A percentile compares a stretch with the other conserved stretches of the same genome.
These are phyloP conservation scores for Chaetomium sp. DNA, from an alignment of 2,329 filamentous ascomycete species.

Conservation along the genomic window DNA sequence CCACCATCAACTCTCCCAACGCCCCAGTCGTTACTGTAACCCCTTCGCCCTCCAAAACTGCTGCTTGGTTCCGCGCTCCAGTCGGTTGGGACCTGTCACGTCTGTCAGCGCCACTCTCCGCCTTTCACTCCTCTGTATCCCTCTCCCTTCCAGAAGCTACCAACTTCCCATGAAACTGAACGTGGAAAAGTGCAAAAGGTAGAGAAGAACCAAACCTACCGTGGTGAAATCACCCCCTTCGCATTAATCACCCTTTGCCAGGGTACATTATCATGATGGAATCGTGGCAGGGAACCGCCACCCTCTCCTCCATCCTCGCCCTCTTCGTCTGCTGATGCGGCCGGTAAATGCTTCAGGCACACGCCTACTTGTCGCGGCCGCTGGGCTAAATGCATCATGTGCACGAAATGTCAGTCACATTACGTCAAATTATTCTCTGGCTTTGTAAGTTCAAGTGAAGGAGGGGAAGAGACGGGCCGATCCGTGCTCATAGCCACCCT, in stretches of 20 bases:
- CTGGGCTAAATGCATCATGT: slow-evolving; percentile 45
- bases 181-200: neutral
- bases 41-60: slow-evolving; percentile 44
- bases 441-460: neutral
- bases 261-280: slow-evolving; percentile 73
- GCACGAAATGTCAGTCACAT: no score
- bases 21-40: slow-evolving; percentile 43
- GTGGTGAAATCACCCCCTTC: slow-evolving; percentile 77
- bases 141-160: no score
- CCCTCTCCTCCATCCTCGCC: no score
- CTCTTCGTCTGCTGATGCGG: slow-evolving; percentile 32
- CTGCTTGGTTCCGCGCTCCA: slow-evolving; percentile 44
- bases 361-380: slow-evolving; percentile 79
- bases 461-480: neutral
- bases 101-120: neutral
- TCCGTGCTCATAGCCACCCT: no score
- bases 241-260: slow-evolving; percentile 93
- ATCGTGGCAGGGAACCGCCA: slow-evolving; percentile 33
- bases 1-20: slow-evolving; percentile 46
- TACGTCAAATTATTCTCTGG: no score
- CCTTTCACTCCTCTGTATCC: neutral
- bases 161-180: neutral
- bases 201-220: slow-evolving; percentile 41
- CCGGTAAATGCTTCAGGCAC: slow-evolving; percentile 78
- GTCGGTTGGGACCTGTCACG: slow-evolving; percentile 42